Conservation (phyloP, 176 grass and related monocot species). For the Stipa capillata region DNA sequence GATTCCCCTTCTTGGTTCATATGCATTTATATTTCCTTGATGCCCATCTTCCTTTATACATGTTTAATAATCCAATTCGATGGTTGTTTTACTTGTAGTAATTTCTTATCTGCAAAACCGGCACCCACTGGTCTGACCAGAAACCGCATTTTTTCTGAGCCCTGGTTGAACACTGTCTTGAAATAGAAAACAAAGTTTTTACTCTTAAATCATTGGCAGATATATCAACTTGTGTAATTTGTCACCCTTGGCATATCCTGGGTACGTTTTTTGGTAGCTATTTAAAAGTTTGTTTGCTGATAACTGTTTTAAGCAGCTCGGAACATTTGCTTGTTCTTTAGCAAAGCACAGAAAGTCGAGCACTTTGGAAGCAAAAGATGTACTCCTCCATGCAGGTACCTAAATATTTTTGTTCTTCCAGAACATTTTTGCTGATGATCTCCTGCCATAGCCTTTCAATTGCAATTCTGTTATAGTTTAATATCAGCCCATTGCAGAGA, state of each 20-base stretch:
- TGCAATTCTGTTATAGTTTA: neutral
- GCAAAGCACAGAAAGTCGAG: conserved; percentile 93
- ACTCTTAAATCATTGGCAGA: neutral
- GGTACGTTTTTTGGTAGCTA: neutral
- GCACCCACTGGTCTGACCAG: neutral
- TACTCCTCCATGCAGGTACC: conserved; percentile 93
- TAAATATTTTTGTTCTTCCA: neutral
- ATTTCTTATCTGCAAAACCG: neutral
- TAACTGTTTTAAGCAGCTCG: conserved; percentile 51
- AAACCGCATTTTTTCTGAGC: neutral
- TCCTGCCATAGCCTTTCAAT: neutral
- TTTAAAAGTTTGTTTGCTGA: neutral
- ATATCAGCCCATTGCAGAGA: conserved; percentile 48
- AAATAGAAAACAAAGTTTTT: neutral
- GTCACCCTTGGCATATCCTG: neutral
- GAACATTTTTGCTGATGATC: conserved; percentile 4
- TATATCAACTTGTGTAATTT: neutral
- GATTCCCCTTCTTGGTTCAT: neutral
- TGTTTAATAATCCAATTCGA: neutral
- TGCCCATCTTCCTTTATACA: neutral
- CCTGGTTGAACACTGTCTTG: neutral
- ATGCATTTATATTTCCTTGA: neutral
- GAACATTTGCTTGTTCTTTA: conserved; percentile 90
- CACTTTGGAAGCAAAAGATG: conserved; percentile 87
- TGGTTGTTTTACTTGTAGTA: neutral